A percentile compares a stretch with the other conserved stretches of the same genome.
phyloP scores from a whole-genome alignment of 2,329 filamentous ascomycete genomes.

The Penicillium sp. region DNA sequence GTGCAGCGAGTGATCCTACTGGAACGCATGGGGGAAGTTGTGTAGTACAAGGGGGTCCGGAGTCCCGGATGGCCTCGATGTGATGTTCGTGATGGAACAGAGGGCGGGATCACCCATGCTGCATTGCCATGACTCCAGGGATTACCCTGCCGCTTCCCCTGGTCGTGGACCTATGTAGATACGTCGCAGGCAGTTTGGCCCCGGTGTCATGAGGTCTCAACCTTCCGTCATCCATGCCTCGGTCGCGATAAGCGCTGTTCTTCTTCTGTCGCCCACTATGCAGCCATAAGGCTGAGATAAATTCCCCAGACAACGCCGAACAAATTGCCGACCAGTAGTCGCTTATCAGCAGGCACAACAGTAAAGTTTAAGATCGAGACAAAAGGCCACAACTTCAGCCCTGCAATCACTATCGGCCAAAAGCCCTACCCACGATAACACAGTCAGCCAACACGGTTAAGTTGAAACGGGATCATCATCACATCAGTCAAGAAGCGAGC shows the following conservation, averaged over 20 bases:
- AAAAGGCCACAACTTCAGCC: constrained; percentile 47
- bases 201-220: background rate
- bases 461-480: background rate
- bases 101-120: background rate
- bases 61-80: background rate
- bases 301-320: constrained; percentile 47
- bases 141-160: background rate
- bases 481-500: background rate
- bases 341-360: constrained; percentile 40
- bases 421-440: constrained; percentile 35
- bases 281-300: constrained; percentile 42
- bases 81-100: background rate
- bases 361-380: constrained; percentile 47
- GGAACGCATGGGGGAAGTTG: background rate
- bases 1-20: background rate
- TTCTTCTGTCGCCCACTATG: constrained; percentile 13
- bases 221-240: background rate
- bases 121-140: background rate
- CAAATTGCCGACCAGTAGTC: constrained; percentile 41
- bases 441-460: background rate
- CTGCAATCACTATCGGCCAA: constrained; percentile 41
- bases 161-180: background rate
- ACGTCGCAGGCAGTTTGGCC: background rate
- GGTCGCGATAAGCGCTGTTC: background rate
- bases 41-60: background rate